Base-by-base conservation (phyloP, 768 basidiomycete species). In the Hortiboletus flavorubellus region DNA sequence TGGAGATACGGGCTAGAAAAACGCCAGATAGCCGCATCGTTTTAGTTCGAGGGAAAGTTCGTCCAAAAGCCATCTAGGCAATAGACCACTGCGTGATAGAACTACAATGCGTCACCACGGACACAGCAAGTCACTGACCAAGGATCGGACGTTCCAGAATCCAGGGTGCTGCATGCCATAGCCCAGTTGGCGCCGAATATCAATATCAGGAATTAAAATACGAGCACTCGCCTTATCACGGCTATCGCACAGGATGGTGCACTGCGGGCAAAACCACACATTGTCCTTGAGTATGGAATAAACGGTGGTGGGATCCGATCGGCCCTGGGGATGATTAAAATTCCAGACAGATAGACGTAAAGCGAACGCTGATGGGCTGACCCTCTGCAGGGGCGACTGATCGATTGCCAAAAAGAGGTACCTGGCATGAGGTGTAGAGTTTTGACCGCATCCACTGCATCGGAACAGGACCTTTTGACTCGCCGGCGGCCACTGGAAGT, bases 371-470 rank as follows among this genome's bases (percentile, higher is more conserved):
- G 29, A 42, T 30, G 41, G 43, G 21, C 21, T 21, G 21, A 34
- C 34, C 39, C 50, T 31, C 45, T 33, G 43, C 41, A 26, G 41
- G 12, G 41, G 23, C 21, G 23, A 26, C 52, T 26, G 52, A 59
- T 62, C 38, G 46, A 62, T 58, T 50, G 40, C 33, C 26, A 10
- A 15, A 18, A 21, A 40, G 42, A 31, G 31, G 37, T 46, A 10
- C 21, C 38, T 23, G 40, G 23, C 61, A 55, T 37, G 61, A 59
- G 61, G 49, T 21, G 39, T 49, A 60, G 48, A 33, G 57, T 64
- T 52, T 48, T 41, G 26, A 7, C 39, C 16, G 21, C 31, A 16
- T 47, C 53, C 59, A 44, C 57, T 34, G 8, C 18, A 35, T 12
- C 10, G 56, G 31, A 30, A 30, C 30, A 10, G 30, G 38, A 31